Evolutionary conservation across 1,284 basidiomycete genomes (phyloP), one percentile per base, ranked within the genome.

Genomic region (Tetrapyrgos nigripes): DNA sequence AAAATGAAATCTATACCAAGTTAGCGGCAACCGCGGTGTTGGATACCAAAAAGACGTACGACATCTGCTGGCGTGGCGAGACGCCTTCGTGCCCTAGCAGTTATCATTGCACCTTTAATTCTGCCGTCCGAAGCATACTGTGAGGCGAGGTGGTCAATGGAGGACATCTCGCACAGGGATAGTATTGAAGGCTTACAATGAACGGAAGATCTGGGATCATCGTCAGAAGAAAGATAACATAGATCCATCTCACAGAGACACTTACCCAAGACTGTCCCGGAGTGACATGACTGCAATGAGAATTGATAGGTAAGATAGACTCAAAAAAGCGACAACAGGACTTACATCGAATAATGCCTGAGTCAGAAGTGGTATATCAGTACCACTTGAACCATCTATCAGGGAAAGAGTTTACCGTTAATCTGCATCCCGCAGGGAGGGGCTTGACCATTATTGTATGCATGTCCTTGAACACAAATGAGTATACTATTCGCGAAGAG

Each of bases 291-390:
- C 84, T 87, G 57, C 4, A 53, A 14, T 37, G 24, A 31, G 9
- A 35, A 40, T 13, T 48, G 4, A 24, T 48, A 17, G 27, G 24
- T 4, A 4, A n/a, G n/a, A 45, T 24, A 13, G 24, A 11, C 24
- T 11, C 33, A 8, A 5, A 31, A 49, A 27, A 2, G 17, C 9
- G 6, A 2, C 9, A 23, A 10, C 62, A 62, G 40, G 33, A 70
- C 84, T 68, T 69, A 91, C 89, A 66, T 91, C 90, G 63, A 90
- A 91, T 21, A 92, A 59, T 13, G 81, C 86, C 89, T 91, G 8
- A 24, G 40, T 37, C n/a, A n/a, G 31, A n/a, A 10, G 19, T 53
- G 24, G 46, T 17, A 8, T 28, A 29, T 48, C 46, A 23, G 46
- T 48, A 49, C 27, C 19, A 19, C 26, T 14, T 28, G 27, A 29